Base-by-base conservation (phyloP, 805 yeast genomes). In the Dipodascus albidus region DNA sequence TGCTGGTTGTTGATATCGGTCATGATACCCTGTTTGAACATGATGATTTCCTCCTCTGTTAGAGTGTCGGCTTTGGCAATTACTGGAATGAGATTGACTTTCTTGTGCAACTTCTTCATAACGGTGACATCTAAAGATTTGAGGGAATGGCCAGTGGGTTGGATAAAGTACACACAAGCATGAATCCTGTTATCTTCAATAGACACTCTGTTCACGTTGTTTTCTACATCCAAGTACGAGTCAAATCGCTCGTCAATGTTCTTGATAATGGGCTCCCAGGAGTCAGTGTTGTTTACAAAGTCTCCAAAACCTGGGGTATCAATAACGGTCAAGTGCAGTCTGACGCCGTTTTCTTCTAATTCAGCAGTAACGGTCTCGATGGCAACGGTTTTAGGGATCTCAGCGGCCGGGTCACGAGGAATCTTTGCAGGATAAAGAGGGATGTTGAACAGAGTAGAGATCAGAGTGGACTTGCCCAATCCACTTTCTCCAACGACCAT, bases 231-330 rank as follows among this genome's bases (percentile, higher is more conserved):
- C 70, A 93, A 80, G 68, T 82, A 91, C 58, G 79, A 77, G 70
- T 93, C 96, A 66, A 84, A 93, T 66, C 98, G 81, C 58, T 74
- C 69, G 67, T 89, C 85, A 65, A 93, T 81, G 70, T 90, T 96
- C 56, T 87, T 89, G 54, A 90, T 84, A 58, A 93, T 86, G 55
- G 98, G 96, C 67, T 80, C 81, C 96, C 97, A 86, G 42, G 87
- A 74, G 57, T 83, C 81, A 17, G 79, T 70, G 67, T 86, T 87
- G 72, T 88, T 86, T 64, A 93, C 81, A 50, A 81, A 79, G 61
- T 88, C 96, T 61, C 96, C 99, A 69, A 88, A 93, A 0, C 97
- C 98, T 41, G 95, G 95, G 31, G 97, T 81, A 62, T 88, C 91
- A 59, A 93, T 78, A 49, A 91, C 86, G 48, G 87, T 84, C 65